These are phyloP conservation scores for Rasamsonia emersonii DNA, from an alignment of 2,329 filamentous ascomycete species.

Conservation along the genomic window DNA sequence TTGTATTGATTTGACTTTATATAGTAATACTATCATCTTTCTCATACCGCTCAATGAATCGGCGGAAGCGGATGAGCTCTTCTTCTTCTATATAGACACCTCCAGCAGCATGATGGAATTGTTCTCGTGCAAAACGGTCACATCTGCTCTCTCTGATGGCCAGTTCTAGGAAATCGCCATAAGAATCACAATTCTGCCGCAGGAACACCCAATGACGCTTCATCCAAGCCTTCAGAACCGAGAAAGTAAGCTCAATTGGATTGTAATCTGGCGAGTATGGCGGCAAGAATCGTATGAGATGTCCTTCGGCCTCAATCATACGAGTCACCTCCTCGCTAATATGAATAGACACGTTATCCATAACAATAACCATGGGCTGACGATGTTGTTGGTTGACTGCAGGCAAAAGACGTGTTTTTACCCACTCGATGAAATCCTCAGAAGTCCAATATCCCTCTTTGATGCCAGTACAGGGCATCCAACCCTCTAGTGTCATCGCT, in stretches of 20 bases:
- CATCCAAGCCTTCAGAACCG: not conserved
- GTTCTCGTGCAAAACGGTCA: constrained; percentile 2
- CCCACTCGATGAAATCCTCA: constrained; percentile 1
- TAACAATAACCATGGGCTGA: constrained; percentile 2
- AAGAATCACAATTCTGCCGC: not conserved
- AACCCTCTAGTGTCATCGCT: not conserved
- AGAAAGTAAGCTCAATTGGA: constrained; percentile 1
- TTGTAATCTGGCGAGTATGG: not conserved
- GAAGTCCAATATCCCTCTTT: not conserved
- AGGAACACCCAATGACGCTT: not conserved
- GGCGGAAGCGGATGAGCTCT: constrained; percentile 1
- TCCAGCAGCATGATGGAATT: constrained; percentile 3
- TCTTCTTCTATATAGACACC: constrained; percentile 3
- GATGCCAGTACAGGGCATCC: not conserved
- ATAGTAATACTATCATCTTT: not conserved
- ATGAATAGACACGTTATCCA: not conserved
- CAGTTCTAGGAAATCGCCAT: constrained; percentile 2
- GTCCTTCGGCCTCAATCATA: not conserved
- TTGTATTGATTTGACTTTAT: constrained; percentile 2
- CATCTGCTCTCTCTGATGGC: constrained; percentile 3
- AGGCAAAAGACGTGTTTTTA: not conserved
- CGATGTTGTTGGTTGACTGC: not conserved
- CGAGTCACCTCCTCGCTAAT: not conserved
- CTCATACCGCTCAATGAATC: constrained; percentile 1
- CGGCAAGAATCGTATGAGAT: not conserved